Evolutionary conservation across 495 filamentous ascomycete species (phyloP).

Genomic region (Penicillium riverlandense): DNA sequence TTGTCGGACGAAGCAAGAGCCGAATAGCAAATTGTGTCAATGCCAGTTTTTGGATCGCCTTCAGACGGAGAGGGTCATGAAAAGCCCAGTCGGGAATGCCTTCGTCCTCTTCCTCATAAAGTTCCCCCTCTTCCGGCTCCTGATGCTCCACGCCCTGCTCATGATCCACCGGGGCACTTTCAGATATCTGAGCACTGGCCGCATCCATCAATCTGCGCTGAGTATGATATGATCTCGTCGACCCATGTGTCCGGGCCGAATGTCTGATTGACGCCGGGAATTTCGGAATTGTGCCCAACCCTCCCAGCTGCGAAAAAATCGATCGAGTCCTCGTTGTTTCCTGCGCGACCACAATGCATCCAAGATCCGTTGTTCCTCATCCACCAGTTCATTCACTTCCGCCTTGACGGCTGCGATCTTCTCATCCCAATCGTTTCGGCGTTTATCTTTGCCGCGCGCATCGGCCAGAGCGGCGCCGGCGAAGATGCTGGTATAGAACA

Average conservation of each 20-base stretch:
- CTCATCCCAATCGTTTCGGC: conserved; percentile 57
- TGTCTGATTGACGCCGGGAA: conserved; percentile 4
- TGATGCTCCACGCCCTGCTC: neutral
- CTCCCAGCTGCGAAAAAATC: conserved; percentile 14
- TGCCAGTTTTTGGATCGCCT: conserved; percentile 36
- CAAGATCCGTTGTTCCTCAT: conserved; percentile 34
- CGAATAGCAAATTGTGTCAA: conserved; percentile 38
- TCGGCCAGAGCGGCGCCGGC: conserved; percentile 64
- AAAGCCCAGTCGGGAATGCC: conserved; percentile 22
- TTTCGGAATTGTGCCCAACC: conserved; percentile 13
- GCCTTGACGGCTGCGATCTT: conserved; percentile 41
- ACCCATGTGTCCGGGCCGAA: conserved; percentile 1
- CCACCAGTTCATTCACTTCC: conserved; percentile 34
- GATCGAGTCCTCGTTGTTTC: conserved; percentile 9
- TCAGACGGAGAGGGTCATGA: conserved; percentile 24
- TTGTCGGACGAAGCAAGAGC: conserved; percentile 29
- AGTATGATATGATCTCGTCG: conserved; percentile 19
- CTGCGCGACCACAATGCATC: conserved; percentile 20
- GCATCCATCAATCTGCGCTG: conserved; percentile 4
- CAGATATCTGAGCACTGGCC: conserved; percentile 1
- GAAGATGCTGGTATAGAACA: conserved; percentile 64
- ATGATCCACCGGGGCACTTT: neutral
- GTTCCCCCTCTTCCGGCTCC: neutral
- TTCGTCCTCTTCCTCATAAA: conserved; percentile 7
- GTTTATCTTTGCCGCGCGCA: conserved; percentile 52